phyloP scores from a whole-genome alignment of 2,329 filamentous ascomycete genomes.

The Fusarium graminum region DNA sequence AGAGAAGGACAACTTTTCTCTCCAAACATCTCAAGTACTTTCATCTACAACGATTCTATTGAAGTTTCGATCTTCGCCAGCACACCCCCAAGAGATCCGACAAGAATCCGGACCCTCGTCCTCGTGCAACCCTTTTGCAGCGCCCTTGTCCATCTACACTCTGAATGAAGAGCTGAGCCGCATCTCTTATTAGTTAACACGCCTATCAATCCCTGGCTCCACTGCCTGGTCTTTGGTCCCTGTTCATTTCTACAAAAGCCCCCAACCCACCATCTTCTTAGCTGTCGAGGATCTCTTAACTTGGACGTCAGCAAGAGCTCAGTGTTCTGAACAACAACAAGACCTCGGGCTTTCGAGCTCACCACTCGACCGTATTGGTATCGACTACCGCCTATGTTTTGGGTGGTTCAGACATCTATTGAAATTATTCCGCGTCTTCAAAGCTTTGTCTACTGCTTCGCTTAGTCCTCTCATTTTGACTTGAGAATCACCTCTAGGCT shows the following conservation, averaged over 20 bases:
- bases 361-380: conserved; percentile 5
- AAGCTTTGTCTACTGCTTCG: not conserved
- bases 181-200: conserved; percentile 39
- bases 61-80: conserved; percentile 38
- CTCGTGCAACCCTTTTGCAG: conserved; percentile 44
- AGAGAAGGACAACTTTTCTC: conserved; percentile 27
- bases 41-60: conserved; percentile 28
- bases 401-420: not conserved
- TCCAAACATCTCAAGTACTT: conserved; percentile 21
- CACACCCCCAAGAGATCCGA: conserved; percentile 42
- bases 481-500: not conserved
- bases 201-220: conserved; percentile 25
- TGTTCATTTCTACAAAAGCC: conserved; percentile 47
- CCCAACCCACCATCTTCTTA: conserved; percentile 43
- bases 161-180: conserved; percentile 44
- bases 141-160: conserved; percentile 33
- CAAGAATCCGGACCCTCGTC: conserved; percentile 34
- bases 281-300: conserved; percentile 23
- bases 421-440: not conserved
- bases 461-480: not conserved
- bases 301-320: conserved; percentile 28
- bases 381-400: not conserved
- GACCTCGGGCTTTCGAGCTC: conserved; percentile 19
- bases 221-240: conserved; percentile 12
- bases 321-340: conserved; percentile 23